Conservation (phyloP, 176 grass and related monocot species). For the Rhynchospora pubera region DNA sequence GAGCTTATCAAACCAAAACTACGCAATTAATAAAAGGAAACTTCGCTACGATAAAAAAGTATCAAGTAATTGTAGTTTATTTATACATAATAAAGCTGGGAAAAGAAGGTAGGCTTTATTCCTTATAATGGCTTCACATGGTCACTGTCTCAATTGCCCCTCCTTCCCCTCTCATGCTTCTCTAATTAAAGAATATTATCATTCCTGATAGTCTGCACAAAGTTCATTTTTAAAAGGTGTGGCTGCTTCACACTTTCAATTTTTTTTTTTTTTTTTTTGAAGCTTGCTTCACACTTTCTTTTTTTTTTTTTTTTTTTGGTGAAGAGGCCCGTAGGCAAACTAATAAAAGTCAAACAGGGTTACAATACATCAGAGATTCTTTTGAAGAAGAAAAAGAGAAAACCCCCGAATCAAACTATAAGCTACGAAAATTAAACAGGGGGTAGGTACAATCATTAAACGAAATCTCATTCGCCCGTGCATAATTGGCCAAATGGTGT, state of each 20-base stretch:
- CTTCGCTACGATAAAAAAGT: not conserved
- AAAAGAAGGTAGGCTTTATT: constrained; percentile 35
- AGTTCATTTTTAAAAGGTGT: constrained; percentile 17
- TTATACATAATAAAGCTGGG: constrained; percentile 24
- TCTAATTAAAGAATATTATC: constrained; percentile 26
- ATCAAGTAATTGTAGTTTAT: not conserved
- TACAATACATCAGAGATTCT: too few species aligned
- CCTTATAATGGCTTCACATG: constrained; percentile 27
- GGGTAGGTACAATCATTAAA: too few species aligned
- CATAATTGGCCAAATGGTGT: too few species aligned
- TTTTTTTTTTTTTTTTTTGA: too few species aligned
- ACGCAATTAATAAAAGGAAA: not conserved
- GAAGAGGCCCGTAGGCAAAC: too few species aligned
- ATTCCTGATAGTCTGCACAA: constrained; percentile 8
- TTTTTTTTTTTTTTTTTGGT: too few species aligned
- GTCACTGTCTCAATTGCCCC: not conserved
- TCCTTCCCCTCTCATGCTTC: not conserved
- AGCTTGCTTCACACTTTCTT: too few species aligned
- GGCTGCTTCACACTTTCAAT: constrained; percentile 25
- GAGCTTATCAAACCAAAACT: not conserved
- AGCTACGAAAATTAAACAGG: too few species aligned
- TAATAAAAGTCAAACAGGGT: too few species aligned
- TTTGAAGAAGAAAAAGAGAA: too few species aligned
- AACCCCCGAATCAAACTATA: too few species aligned
- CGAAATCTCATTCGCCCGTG: too few species aligned